These are phyloP conservation scores for Populus tremula DNA, from an alignment of 345 rosid species.

Conservation along the genomic window DNA sequence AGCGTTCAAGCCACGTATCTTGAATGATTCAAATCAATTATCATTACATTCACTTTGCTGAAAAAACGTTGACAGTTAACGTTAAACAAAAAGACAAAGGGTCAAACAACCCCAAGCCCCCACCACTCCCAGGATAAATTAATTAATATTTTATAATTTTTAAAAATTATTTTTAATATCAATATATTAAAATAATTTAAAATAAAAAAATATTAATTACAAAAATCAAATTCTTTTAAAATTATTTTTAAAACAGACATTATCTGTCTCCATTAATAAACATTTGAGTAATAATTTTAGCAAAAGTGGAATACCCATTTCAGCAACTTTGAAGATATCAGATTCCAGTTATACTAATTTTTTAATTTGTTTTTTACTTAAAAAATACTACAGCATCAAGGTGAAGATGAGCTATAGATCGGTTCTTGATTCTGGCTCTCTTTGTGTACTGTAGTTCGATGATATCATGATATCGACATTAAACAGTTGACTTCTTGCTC, in stretches of 20 bases:
- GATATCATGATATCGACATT: background rate
- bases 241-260: too few species aligned
- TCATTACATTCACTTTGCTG: too few species aligned
- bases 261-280: too few species aligned
- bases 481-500: background rate
- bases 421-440: background rate
- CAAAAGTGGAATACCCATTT: conserved; percentile 7
- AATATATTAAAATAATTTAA: too few species aligned
- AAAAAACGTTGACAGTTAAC: background rate
- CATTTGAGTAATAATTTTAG: background rate
- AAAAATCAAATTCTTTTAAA: too few species aligned
- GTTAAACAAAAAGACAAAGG: background rate
- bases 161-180: too few species aligned
- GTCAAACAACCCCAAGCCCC: background rate
- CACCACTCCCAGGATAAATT: background rate
- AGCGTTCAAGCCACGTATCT: background rate
- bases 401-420: background rate
- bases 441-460: background rate
- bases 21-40: background rate
- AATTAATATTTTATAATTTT: too few species aligned
- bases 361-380: background rate
- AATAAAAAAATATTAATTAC: too few species aligned
- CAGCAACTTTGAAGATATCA: background rate
- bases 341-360: background rate
- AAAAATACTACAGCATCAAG: background rate